phyloP scores from a whole-genome alignment of 2,329 filamentous ascomycete species.

The Aaosphaeria pasadenensis region DNA sequence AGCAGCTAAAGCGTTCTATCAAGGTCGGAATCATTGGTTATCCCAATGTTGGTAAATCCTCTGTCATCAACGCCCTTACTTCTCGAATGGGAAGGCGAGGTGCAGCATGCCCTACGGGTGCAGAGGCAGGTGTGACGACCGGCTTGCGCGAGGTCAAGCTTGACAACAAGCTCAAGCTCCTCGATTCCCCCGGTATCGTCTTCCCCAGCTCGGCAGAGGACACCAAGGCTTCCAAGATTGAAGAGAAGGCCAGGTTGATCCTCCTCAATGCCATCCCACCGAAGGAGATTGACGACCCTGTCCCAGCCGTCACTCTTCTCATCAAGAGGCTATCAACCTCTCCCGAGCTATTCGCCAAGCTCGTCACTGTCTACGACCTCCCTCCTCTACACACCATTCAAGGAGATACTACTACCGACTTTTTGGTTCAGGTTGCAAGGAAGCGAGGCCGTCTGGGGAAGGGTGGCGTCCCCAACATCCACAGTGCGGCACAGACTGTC shows the following conservation, averaged over 20 bases:
- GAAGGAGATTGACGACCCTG: slow-evolving; percentile 88
- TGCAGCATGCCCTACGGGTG: slow-evolving; percentile 78
- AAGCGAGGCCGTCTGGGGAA: slow-evolving; percentile 86
- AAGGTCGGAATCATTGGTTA: slow-evolving; percentile 94
- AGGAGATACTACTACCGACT: slow-evolving; percentile 81
- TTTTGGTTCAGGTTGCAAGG: slow-evolving; percentile 89
- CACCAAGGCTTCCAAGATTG: slow-evolving; percentile 54
- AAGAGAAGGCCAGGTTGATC: slow-evolving; percentile 76
- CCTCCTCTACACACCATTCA: slow-evolving; percentile 68
- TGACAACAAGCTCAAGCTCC: slow-evolving; percentile 87
- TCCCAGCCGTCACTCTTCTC: slow-evolving; percentile 83
- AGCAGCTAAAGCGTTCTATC: slow-evolving; percentile 83
- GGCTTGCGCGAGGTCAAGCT: slow-evolving; percentile 87
- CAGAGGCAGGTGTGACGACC: slow-evolving; percentile 90
- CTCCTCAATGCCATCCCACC: slow-evolving; percentile 90
- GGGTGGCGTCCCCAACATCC: slow-evolving; percentile 85
- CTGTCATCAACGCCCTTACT: slow-evolving; percentile 90
- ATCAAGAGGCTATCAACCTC: slow-evolving; percentile 74
- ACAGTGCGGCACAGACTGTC: slow-evolving; percentile 85
- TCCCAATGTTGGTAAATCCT: slow-evolving; percentile 94
- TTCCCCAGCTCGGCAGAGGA: slow-evolving; percentile 66
- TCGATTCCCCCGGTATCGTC: slow-evolving; percentile 92
- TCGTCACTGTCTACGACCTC: slow-evolving; percentile 81
- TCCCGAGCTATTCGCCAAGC: slow-evolving; percentile 70
- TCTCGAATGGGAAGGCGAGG: slow-evolving; percentile 68